Evolutionary conservation across 179 eudicot genomes (phyloP), one percentile per base, ranked within the genome.

Genomic region (Gypsophila paniculata): DNA sequence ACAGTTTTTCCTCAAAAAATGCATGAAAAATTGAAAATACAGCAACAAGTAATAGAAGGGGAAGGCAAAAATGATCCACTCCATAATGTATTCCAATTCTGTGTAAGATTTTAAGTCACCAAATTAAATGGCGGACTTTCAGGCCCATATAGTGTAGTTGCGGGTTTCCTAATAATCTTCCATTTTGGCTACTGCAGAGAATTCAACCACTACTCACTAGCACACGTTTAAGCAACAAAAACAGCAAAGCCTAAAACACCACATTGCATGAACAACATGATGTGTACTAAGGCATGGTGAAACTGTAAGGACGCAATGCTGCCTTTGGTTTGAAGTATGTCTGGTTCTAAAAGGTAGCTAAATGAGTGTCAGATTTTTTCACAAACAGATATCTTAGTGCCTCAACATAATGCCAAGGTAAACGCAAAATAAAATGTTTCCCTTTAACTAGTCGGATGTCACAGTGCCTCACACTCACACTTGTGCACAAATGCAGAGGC

Each of bases 401-500:
- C 17, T 58, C 62, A 52, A 49, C 64, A 61, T 18, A 58, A 26
- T 61, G n/a, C 59, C 68, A 72, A 32, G 68, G 64, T 48, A 57
- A 61, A 39, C n/a, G 25, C 59, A 38, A 60, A 48, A 29, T 1
- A 29, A 29, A n/a, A n/a, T n/a, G n/a, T n/a, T 29, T 29, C 34
- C 34, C n/a, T n/a, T n/a, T 29, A 29, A 29, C 34, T 29, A 29
- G 34, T 29, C 4, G 34, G 34, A 29, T n/a, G n/a, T n/a, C n/a
- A n/a, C n/a, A n/a, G n/a, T n/a, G n/a, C n/a, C 8, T 65, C 14
- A 65, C 42, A 65, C 52, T 18, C 5, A 25, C 25, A 26, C 15
- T n/a, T n/a, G n/a, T n/a, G n/a, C n/a, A n/a, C n/a, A n/a, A n/a
- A n/a, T n/a, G n/a, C n/a, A n/a, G 17, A 26, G 64, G 39, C 64